Evolutionary conservation across 805 yeast genomes (phyloP).

Genomic region (Lipomyces yamadae): DNA sequence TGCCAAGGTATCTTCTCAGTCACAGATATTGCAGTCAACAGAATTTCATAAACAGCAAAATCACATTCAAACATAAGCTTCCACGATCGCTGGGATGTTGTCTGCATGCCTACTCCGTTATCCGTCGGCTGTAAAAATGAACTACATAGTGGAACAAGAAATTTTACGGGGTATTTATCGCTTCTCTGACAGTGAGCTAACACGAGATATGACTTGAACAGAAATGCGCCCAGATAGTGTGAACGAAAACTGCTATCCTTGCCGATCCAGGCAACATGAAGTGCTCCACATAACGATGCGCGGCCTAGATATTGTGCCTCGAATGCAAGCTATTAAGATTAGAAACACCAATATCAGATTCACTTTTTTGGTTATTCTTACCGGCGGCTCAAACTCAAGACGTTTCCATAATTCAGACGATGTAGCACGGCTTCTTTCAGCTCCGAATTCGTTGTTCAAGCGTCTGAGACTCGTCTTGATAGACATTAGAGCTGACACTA

Average conservation of each 20-base stretch:
- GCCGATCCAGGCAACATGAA: slow-evolving; percentile 34
- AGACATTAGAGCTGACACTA: slow-evolving; percentile 14
- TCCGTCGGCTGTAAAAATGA: slow-evolving; percentile 15
- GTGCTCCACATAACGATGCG: slow-evolving; percentile 32
- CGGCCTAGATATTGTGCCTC: slow-evolving; percentile 28
- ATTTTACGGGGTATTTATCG: slow-evolving; percentile 25
- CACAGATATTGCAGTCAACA: slow-evolving; percentile 32
- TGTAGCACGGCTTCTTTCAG: background rate
- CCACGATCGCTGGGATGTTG: slow-evolving; percentile 22
- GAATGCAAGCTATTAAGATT: slow-evolving; percentile 3
- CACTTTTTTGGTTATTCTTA: background rate
- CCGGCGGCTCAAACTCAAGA: slow-evolving; percentile 19
- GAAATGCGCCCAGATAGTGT: slow-evolving; percentile 28
- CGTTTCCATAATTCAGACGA: slow-evolving; percentile 30
- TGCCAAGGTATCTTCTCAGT: slow-evolving; percentile 29
- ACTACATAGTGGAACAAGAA: slow-evolving; percentile 30
- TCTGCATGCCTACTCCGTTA: slow-evolving; percentile 23
- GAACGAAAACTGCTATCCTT: slow-evolving; percentile 19
- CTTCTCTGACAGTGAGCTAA: slow-evolving; percentile 19
- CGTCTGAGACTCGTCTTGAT: slow-evolving; percentile 13
- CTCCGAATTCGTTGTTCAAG: slow-evolving; percentile 16
- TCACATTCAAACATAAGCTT: slow-evolving; percentile 32
- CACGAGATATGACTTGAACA: slow-evolving; percentile 34
- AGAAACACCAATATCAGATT: background rate
- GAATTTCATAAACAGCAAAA: slow-evolving; percentile 29